Evolutionary conservation across 2,329 filamentous ascomycete genomes (phyloP).

Genomic region (Fusarium burgessii): DNA sequence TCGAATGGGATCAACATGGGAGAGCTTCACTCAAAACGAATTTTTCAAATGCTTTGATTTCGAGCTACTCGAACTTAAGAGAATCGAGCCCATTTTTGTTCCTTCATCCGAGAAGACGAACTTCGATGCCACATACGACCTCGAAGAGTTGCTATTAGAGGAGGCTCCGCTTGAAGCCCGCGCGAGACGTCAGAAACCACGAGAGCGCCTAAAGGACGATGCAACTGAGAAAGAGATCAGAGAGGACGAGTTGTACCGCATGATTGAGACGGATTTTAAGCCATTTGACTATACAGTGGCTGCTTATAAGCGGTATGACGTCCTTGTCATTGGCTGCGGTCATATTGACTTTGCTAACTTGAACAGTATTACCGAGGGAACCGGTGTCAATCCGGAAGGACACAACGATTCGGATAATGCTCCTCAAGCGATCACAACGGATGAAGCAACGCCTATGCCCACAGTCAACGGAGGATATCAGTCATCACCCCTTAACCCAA

Average conservation of each 20-base stretch:
- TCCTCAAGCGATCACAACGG: constrained; percentile 64
- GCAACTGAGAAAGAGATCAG: constrained; percentile 95
- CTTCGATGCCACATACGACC: constrained; percentile 97
- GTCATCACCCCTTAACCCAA: constrained; percentile 44
- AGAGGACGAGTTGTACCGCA: constrained; percentile 91
- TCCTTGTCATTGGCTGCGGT: not conserved
- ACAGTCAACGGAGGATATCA: constrained; percentile 46
- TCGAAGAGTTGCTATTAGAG: constrained; percentile 92
- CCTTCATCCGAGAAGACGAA: constrained; percentile 98
- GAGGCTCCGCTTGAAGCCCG: constrained; percentile 95
- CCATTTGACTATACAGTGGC: constrained; percentile 94
- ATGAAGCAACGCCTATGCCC: constrained; percentile 60
- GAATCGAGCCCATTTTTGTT: constrained; percentile 89
- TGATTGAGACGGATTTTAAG: constrained; percentile 94
- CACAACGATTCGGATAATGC: constrained; percentile 30
- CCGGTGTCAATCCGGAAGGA: constrained; percentile 30
- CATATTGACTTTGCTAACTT: constrained; percentile 32
- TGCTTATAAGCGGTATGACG: constrained; percentile 77
- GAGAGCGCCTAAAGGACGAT: constrained; percentile 91
- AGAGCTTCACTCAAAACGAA: constrained; percentile 86
- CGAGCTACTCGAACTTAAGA: constrained; percentile 82
- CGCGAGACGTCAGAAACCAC: constrained; percentile 91
- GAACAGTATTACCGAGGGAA: constrained; percentile 54
- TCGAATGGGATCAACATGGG: constrained; percentile 87
- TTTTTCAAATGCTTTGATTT: constrained; percentile 94